These are phyloP conservation scores for Cladosporium sphaerospermum DNA, from an alignment of 2,329 filamentous ascomycete genomes.

Conservation along the genomic window DNA sequence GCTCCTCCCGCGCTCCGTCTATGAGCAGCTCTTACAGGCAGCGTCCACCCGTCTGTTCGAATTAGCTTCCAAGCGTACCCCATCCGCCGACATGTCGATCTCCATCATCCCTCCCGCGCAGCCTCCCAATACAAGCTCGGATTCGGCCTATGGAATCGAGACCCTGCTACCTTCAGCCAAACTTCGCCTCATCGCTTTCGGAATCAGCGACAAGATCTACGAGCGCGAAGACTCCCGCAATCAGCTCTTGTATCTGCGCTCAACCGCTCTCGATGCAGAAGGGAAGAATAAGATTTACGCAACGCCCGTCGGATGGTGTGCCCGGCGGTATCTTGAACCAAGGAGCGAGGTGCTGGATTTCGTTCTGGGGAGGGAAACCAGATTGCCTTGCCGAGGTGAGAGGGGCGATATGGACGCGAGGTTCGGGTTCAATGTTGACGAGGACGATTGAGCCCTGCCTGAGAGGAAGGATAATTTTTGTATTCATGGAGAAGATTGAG, in stretches of 20 bases:
- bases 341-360: constrained; percentile 43
- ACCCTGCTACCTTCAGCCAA: constrained; percentile 19
- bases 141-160: background rate
- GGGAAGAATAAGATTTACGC: constrained; percentile 36
- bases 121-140: background rate
- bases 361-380: constrained; percentile 31
- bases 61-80: constrained; percentile 14
- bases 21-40: constrained; percentile 38
- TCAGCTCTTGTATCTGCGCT: constrained; percentile 43
- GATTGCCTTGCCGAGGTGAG: constrained; percentile 27
- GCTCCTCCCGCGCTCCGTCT: constrained; percentile 38
- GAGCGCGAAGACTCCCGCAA: constrained; percentile 42
- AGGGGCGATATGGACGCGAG: constrained; percentile 6
- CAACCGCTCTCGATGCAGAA: constrained; percentile 37
- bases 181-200: constrained; percentile 42
- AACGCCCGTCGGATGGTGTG: constrained; percentile 40
- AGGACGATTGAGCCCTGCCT: background rate
- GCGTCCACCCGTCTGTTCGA: constrained; percentile 24
- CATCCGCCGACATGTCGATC: background rate
- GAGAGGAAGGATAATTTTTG: too few species aligned
- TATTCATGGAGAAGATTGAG: too few species aligned
- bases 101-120: background rate
- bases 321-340: constrained; percentile 41
- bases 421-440: constrained; percentile 6
- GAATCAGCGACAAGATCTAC: constrained; percentile 41